Conservation (phyloP, 352 stramenopile genomes). For the Peronosclerospora sorghi region DNA sequence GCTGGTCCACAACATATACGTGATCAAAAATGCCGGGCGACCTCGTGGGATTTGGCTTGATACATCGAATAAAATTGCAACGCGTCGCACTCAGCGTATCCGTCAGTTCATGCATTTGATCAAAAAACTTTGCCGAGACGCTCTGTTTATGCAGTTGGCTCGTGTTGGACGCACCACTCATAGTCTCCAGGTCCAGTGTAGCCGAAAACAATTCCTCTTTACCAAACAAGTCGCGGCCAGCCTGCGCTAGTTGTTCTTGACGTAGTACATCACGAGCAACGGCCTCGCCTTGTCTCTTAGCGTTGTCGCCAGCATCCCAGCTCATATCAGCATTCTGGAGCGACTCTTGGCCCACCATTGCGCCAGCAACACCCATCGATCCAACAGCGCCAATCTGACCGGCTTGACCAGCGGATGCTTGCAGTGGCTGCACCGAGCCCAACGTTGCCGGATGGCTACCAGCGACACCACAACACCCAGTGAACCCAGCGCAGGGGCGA, state of each 20-base stretch:
- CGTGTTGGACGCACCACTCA: constrained; percentile 26
- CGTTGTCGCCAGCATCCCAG: constrained; percentile 94
- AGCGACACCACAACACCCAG: no score
- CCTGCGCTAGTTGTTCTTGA: no score
- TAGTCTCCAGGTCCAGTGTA: constrained; percentile 41
- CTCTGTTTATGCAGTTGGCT: constrained; percentile 41
- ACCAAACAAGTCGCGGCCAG: no score
- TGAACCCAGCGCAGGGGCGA: no score
- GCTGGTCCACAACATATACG: constrained; percentile 82
- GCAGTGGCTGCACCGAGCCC: no score
- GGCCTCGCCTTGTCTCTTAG: constrained; percentile 85
- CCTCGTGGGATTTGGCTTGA: constrained; percentile 86
- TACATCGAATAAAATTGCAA: constrained; percentile 85
- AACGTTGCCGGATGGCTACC: no score
- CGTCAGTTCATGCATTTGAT: constrained; percentile 81
- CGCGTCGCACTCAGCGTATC: constrained; percentile 76
- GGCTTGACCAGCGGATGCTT: no score
- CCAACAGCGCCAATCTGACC: no score
- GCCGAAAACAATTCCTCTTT: no score
- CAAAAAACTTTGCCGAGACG: constrained; percentile 76
- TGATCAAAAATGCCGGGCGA: constrained; percentile 73
- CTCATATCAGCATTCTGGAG: no score
- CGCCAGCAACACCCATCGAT: no score
- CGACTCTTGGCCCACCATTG: no score
- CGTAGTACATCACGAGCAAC: constrained; percentile 73